Percentiles rank a stretch among this genome's conserved stretches.
Conservation (phyloP, 1,284 basidiomycete genomes). For the Coniophora puteana region DNA sequence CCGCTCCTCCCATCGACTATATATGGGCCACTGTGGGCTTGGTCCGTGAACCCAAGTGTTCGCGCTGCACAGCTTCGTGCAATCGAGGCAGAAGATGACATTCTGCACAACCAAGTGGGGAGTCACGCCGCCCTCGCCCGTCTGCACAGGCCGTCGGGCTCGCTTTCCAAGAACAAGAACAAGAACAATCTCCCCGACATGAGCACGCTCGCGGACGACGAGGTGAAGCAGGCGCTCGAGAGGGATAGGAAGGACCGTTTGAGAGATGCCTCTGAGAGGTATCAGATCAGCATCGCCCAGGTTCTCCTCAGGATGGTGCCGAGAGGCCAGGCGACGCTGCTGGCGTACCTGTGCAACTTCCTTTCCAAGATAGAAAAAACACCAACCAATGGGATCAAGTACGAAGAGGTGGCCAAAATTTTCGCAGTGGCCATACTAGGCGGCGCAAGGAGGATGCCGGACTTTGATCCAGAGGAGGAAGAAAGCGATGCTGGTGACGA, state of each 20-base stretch:
- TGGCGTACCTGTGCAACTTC: slow-evolving; percentile 63
- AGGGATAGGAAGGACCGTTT: too few species aligned
- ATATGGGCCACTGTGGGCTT: slow-evolving; percentile 46
- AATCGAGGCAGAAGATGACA: slow-evolving; percentile 23
- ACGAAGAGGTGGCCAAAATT: slow-evolving; percentile 29
- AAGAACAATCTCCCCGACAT: slow-evolving; percentile 8
- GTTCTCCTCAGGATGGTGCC: slow-evolving; percentile 62
- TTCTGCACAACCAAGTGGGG: too few species aligned
- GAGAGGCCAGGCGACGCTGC: slow-evolving; percentile 47
- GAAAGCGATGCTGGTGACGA: too few species aligned
- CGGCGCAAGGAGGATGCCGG: too few species aligned
- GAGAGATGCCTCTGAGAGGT: too few species aligned
- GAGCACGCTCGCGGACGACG: slow-evolving; percentile 14
- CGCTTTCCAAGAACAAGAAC: too few species aligned
- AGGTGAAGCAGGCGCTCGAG: too few species aligned
- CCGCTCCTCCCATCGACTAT: slow-evolving; percentile 44
- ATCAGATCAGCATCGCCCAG: slow-evolving; percentile 45
- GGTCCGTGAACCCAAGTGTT: slow-evolving; percentile 44
- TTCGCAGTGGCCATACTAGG: slow-evolving; percentile 24
- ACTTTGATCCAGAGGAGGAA: too few species aligned
- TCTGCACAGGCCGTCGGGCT: too few species aligned
- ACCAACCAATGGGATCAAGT: slow-evolving; percentile 25
- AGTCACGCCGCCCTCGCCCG: too few species aligned
- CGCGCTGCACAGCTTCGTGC: slow-evolving; percentile 16
- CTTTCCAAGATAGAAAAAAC: slow-evolving; percentile 37